Evolutionary conservation across 345 rosid genomes (phyloP), one percentile per base, ranked within the genome.

Genomic region (Euphorbia peplus): DNA sequence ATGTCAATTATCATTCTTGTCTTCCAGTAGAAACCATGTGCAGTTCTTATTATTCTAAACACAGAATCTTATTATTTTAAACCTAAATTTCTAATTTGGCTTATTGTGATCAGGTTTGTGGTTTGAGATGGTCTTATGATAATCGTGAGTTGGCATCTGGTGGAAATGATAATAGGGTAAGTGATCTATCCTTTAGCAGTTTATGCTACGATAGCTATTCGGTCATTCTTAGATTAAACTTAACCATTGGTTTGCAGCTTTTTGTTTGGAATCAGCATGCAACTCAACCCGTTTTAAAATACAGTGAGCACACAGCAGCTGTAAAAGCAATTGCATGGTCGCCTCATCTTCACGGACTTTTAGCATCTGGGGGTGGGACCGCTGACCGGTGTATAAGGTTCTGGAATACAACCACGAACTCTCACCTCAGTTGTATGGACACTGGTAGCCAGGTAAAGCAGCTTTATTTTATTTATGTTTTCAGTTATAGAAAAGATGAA

Each of bases 241-340:
- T 66, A 68, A 42, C 75, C 59, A 53, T 75, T 68, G 24, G 50
- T 56, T 19, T 80, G 79, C 88, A 95, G 99, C 97, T 95, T 71
- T 87, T 92, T 74, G 91, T 95, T 70, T 95, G 99, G 99, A 95
- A 92, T 74, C 97, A 92, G 77, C 95, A 87, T 71, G 89, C 99
- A 70, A 89, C 87, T 67, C 96, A 95, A 51, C 98, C 99, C 37
- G 83, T 92, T 42, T 73, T 92, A 70, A 95, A 85, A 82, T 95
- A 84, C 82, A 82, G 92, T 72, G 99, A 88, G 68, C 99, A 95
- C 79, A 83, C 95, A 47, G 99, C 99, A 29, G 99, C 99, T 39
- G 99, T 95, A 29, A 95, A 95, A 84, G 99, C 99, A 69, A 95
- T 95, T 79, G 96, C 99, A 0, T 95, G 99, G 99, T 95, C 99